phyloP scores from a whole-genome alignment of 352 stramenopile species.

The Globisporangium carolinianum region DNA sequence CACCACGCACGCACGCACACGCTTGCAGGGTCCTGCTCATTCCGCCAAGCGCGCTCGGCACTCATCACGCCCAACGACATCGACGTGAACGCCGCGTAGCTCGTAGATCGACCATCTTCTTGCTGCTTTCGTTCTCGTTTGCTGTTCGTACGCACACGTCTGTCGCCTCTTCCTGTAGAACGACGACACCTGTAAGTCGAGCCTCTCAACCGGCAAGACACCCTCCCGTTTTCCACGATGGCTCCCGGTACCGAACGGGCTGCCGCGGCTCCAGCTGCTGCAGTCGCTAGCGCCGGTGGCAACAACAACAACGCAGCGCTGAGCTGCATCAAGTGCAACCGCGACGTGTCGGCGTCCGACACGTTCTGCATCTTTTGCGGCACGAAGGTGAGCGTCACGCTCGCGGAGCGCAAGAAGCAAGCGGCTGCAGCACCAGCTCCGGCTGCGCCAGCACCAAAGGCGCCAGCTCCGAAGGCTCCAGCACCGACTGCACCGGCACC shows the following conservation, averaged over 20 bases:
- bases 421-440: conserved; percentile 12
- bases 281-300: conserved; percentile 12
- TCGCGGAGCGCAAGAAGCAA: conserved; percentile 43
- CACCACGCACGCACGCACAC: too few relatives aligned
- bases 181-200: too few relatives aligned
- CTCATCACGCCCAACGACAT: neutral
- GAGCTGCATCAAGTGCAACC: conserved; percentile 69
- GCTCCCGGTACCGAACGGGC: conserved; percentile 63
- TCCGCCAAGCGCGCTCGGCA: neutral
- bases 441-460: conserved; percentile 11
- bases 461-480: conserved; percentile 1
- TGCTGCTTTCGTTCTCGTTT: neutral
- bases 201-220: neutral
- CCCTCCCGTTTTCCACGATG: conserved; percentile 20
- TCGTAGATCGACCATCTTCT: too few relatives aligned
- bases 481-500: conserved; percentile 6
- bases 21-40: too few relatives aligned
- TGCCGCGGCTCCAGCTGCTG: conserved; percentile 13
- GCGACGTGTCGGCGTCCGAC: conserved; percentile 64
- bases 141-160: conserved; percentile 1
- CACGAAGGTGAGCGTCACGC: conserved; percentile 70
- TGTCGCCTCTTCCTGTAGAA: neutral
- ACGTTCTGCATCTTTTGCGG: conserved; percentile 86
- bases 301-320: conserved; percentile 35
- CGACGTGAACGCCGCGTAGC: neutral